Evolutionary conservation across 768 basidiomycete genomes (phyloP), one percentile per base, ranked within the genome.

Genomic region (Auriscalpium vulgare): DNA sequence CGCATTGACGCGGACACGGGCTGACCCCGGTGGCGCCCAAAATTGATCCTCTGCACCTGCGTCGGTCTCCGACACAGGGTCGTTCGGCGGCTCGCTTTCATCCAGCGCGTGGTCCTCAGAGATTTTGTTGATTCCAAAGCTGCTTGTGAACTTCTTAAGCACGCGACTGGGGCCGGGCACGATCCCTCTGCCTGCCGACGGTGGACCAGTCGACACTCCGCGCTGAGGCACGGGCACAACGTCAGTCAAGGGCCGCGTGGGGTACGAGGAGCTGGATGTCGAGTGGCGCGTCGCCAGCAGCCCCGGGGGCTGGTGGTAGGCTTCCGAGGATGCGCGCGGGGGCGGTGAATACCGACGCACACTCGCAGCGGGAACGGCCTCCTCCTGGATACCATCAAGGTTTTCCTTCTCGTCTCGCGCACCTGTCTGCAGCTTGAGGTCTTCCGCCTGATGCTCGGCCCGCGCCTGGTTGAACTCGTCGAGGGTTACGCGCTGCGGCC

Each of bases 61-160:
- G 60, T 79, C 76, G 8, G 73, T 73, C 56, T 79, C 77, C 29
- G 73, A 71, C 11, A 63, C 63, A 17, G 45, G 51, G 34, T 65
- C 66, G 8, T 63, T 67, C 54, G 65, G 69, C 55, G 62, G 68
- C 57, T 67, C 62, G 56, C 75, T 74, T 40, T 67, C 71, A 53
- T 78, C 79, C 47, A 70, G 73, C 13, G 64, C 64, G 49, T 79
- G 78, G 7, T 67, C 55, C 61, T 78, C 75, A 44, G 74, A 75
- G 35, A 82, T 79, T 54, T 78, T 75, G 60, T 82, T 80, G 50
- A 79, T 72, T 34, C 71, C 69, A 23, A 66, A 62, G 16, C 65
- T 56, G 35, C 62, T 56, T 3, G 56, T 43, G 23, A 56, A 60
- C 53, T 62, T 62, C 46, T 56, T 62, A 36, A 52, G 50, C 56